Percentiles rank a stretch among this genome's conserved stretches.
phyloP scores from a whole-genome alignment of 257 asterid genomes.

The Oldenlandia corymbosa region DNA sequence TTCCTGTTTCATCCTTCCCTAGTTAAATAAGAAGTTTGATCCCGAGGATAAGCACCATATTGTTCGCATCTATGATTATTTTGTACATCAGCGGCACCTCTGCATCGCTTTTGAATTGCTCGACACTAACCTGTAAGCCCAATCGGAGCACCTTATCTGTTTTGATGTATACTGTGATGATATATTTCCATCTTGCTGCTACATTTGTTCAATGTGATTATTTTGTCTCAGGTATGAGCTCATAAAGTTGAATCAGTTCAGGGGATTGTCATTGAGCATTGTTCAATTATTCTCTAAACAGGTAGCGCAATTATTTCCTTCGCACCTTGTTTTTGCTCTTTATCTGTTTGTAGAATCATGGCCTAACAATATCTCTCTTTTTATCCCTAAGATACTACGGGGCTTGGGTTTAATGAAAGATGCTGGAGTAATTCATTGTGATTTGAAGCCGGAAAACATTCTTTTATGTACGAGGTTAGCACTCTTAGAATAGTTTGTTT shows the following conservation, averaged over 20 bases:
- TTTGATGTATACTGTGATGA: not conserved
- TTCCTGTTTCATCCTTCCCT: conserved; percentile 23
- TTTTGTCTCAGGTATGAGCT: conserved; percentile 81
- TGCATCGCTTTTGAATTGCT: conserved; percentile 96
- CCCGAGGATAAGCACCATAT: conserved; percentile 99
- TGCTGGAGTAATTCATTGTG: conserved; percentile 97
- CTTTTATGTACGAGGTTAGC: conserved; percentile 86
- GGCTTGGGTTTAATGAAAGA: conserved; percentile 93
- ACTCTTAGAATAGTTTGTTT: conserved; percentile 22
- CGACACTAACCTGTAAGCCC: conserved; percentile 87
- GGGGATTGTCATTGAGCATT: conserved; percentile 88
- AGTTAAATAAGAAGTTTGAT: conserved; percentile 95
- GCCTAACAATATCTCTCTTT: not conserved
- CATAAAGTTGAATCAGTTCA: conserved; percentile 81
- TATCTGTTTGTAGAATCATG: not conserved
- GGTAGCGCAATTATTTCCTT: conserved; percentile 43
- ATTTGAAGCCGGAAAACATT: conserved; percentile 97
- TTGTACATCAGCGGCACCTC: conserved; percentile 75
- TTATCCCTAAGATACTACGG: conserved; percentile 56
- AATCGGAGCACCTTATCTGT: not conserved
- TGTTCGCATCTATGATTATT: conserved; percentile 94
- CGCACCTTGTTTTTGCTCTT: not conserved
- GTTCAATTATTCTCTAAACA: conserved; percentile 96
- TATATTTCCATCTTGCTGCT: not conserved
- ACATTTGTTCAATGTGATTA: not conserved